Percentiles rank a stretch among this genome's conserved stretches.
Conservation (phyloP, 345 rosid genomes). For the Melastoma malabathricum region DNA sequence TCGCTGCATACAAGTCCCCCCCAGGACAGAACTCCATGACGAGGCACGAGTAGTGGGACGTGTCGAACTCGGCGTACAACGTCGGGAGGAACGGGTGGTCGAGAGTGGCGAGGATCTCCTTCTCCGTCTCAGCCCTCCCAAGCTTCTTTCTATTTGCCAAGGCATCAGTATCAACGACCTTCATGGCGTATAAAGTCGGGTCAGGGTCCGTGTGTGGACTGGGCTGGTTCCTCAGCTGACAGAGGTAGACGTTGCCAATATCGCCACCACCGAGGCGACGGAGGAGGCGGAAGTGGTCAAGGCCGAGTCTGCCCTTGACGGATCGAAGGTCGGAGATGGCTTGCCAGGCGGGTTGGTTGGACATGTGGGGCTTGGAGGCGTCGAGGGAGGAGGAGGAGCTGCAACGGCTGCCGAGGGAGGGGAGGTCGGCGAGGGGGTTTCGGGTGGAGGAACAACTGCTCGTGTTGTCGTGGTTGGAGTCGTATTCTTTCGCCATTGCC, state of each 20-base stretch:
- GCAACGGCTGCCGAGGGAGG: conserved; percentile 67
- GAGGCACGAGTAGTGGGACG: conserved; percentile 87
- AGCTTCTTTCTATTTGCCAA: conserved; percentile 74
- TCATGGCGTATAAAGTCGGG: conserved; percentile 68
- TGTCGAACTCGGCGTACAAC: conserved; percentile 73
- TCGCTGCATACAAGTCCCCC: conserved; percentile 72
- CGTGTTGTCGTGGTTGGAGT: conserved; percentile 12
- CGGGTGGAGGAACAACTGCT: conserved; percentile 26
- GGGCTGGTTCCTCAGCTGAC: conserved; percentile 47
- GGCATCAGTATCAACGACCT: conserved; percentile 87
- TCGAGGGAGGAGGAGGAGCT: conserved; percentile 51
- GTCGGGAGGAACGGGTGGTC: conserved; percentile 93
- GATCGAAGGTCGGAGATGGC: conserved; percentile 54
- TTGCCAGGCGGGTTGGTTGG: conserved; percentile 80
- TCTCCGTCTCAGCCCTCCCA: conserved; percentile 86
- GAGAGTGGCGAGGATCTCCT: conserved; percentile 68
- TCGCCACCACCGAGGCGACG: conserved; percentile 86
- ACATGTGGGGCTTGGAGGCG: conserved; percentile 81
- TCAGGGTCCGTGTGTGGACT: conserved; percentile 14
- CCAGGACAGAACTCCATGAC: conserved; percentile 93
- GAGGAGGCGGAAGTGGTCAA: conserved; percentile 68
- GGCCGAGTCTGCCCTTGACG: conserved; percentile 53
- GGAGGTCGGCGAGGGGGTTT: conserved; percentile 67
- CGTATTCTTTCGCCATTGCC: conserved; percentile 6
- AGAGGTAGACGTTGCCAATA: conserved; percentile 80